A percentile compares a stretch with the other conserved stretches of the same genome.
phyloP scores from a whole-genome alignment of 2,329 filamentous ascomycete species.

The Colletotrichum noveboracense region DNA sequence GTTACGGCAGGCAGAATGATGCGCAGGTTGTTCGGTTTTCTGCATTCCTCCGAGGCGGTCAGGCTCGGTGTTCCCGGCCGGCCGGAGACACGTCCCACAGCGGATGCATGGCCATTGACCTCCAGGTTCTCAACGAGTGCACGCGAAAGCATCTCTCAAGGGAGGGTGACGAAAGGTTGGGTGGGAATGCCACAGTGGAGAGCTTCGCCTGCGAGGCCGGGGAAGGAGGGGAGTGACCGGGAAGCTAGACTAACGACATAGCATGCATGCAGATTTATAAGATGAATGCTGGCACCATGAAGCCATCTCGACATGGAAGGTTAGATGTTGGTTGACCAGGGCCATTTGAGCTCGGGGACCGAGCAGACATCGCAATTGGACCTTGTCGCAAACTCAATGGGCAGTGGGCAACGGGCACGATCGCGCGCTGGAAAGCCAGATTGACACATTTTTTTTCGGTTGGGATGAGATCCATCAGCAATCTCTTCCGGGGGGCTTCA shows the following conservation, averaged over 20 bases:
- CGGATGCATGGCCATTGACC: neutral
- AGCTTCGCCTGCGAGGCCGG: conserved; percentile 2
- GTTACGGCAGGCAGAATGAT: neutral
- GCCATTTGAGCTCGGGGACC: neutral
- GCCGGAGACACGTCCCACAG: conserved; percentile 2
- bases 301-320: neutral
- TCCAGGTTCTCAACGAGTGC: neutral
- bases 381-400: conserved; percentile 5
- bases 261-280: conserved; percentile 5
- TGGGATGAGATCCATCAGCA: conserved; percentile 10
- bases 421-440: conserved; percentile 2
- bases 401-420: neutral
- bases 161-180: neutral
- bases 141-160: neutral
- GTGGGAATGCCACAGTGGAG: conserved; percentile 12
- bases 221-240: conserved; percentile 1
- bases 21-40: neutral
- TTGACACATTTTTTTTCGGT: conserved; percentile 5
- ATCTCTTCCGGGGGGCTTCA: neutral
- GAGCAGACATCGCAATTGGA: neutral
- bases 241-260: neutral
- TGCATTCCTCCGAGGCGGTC: conserved; percentile 9
- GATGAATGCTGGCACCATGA: neutral
- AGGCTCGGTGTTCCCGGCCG: conserved; percentile 12
- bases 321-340: neutral